Evolutionary conservation across 2,329 filamentous ascomycete species (phyloP).

Genomic region (Monosporascus sp.): DNA sequence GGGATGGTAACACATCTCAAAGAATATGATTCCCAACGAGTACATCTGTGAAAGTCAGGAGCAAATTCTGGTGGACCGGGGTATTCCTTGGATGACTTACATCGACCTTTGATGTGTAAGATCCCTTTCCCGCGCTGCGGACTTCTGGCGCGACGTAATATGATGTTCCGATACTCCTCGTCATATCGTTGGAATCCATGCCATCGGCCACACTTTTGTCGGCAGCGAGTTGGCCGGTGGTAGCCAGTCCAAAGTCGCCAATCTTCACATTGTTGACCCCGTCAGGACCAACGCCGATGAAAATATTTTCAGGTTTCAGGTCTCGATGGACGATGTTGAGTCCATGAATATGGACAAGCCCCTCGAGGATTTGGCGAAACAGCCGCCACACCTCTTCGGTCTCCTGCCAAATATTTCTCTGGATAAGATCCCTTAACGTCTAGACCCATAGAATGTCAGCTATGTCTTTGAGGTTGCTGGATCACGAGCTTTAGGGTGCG

Average conservation of each 20-base stretch:
- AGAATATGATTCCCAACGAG: constrained; percentile 94
- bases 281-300: constrained; percentile 67
- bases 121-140: constrained; percentile 65
- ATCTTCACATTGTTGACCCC: constrained; percentile 87
- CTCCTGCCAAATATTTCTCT: constrained; percentile 67
- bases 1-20: constrained; percentile 83
- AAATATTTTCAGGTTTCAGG: constrained; percentile 95
- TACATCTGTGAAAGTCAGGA: constrained; percentile 63
- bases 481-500: constrained; percentile 18
- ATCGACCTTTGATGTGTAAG: constrained; percentile 91
- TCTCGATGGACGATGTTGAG: constrained; percentile 93
- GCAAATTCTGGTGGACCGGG: constrained; percentile 10
- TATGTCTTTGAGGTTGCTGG: background rate
- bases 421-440: constrained; percentile 85
- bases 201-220: constrained; percentile 44
- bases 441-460: constrained; percentile 20
- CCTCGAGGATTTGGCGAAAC: constrained; percentile 87
- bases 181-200: constrained; percentile 58
- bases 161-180: constrained; percentile 67
- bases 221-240: constrained; percentile 70
- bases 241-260: constrained; percentile 92
- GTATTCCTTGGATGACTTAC: constrained; percentile 38
- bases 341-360: constrained; percentile 81
- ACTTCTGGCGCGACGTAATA: constrained; percentile 94
- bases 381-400: constrained; percentile 80